Conservation (phyloP, 305 asterid species). For the Fraxinus angustifolia region DNA sequence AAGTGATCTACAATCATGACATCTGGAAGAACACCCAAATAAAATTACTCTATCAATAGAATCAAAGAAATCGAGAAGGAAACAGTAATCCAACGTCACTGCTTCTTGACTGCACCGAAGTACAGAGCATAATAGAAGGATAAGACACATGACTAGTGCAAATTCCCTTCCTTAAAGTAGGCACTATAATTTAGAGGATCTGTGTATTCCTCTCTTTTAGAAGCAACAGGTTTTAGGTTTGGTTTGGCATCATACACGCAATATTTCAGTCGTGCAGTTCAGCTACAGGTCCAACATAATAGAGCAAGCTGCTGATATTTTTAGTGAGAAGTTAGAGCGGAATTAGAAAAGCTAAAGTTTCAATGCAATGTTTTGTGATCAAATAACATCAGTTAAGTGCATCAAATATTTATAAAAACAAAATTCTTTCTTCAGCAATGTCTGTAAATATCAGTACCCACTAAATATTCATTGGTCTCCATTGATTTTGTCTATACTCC, state of each 20-base stretch:
- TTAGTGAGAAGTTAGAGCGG: neutral
- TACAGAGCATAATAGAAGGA: constrained; percentile 9
- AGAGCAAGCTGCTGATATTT: neutral
- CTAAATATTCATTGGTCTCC: neutral
- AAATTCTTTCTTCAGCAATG: neutral
- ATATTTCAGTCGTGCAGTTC: neutral
- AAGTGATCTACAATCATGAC: constrained; percentile 8
- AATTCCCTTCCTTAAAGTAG: constrained; percentile 2
- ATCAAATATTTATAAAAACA: neutral
- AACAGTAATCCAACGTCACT: constrained; percentile 5
- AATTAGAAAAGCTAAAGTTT: neutral
- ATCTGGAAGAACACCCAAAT: constrained; percentile 8
- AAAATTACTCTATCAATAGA: constrained; percentile 12
- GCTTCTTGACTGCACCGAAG: neutral
- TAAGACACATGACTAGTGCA: neutral
- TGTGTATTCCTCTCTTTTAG: neutral
- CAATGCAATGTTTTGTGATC: neutral
- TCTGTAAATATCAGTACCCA: neutral
- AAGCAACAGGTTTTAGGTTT: neutral
- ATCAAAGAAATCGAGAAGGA: constrained; percentile 2
- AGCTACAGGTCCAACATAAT: neutral
- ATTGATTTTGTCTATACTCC: neutral
- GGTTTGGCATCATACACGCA: neutral
- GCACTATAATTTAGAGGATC: neutral
- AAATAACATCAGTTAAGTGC: neutral